Evolutionary conservation across 768 basidiomycete species (phyloP).

Genomic region (Hirschioporus abietinus): DNA sequence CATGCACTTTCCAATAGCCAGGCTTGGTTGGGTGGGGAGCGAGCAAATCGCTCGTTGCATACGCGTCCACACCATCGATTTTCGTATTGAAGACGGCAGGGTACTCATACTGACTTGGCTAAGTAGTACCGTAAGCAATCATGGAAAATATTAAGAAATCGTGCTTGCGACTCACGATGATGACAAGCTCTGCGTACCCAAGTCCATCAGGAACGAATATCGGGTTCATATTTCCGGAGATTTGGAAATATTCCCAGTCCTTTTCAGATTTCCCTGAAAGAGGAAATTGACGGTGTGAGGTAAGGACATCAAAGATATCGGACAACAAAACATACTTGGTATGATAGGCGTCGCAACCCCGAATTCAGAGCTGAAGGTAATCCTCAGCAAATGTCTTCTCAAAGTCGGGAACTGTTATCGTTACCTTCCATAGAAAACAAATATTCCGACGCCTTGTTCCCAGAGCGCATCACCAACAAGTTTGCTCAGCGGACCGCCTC

Average conservation of each 20-base stretch:
- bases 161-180: constrained; percentile 26
- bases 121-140: too few species aligned
- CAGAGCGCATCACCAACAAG: constrained; percentile 21
- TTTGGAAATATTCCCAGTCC: constrained; percentile 32
- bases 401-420: background rate
- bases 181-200: constrained; percentile 29
- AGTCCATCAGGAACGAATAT: constrained; percentile 24
- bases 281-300: background rate
- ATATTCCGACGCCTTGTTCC: constrained; percentile 18
- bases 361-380: background rate
- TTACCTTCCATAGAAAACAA: constrained; percentile 7
- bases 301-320: background rate
- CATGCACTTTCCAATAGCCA: constrained; percentile 31
- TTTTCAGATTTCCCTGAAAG: background rate
- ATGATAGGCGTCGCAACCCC: background rate
- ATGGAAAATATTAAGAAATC: background rate
- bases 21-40: constrained; percentile 34
- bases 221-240: constrained; percentile 16
- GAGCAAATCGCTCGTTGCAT: constrained; percentile 36
- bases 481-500: constrained; percentile 22
- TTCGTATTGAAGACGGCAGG: constrained; percentile 27
- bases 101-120: background rate
- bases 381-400: background rate
- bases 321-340: background rate
- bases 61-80: constrained; percentile 26